Base-by-base conservation (phyloP, 139 green algal species). In the Axilococcus clingmanii region DNA sequence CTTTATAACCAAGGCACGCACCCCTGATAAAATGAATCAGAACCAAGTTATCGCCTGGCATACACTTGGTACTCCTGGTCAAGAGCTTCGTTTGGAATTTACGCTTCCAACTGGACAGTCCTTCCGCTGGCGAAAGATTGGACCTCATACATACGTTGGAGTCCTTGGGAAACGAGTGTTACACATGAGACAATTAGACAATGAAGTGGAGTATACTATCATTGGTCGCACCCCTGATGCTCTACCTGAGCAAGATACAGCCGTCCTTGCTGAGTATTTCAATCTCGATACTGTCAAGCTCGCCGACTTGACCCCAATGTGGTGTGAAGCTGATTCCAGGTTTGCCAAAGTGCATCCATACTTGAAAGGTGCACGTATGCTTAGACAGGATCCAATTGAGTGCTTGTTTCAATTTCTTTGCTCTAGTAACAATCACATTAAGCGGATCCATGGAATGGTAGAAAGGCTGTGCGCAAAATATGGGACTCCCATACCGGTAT, bases 391-490 rank as follows among this genome's bases (percentile, higher is more conserved):
- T 42, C 89, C 89, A 0, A 38, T 94, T 29, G 89, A 96, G 68
- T 96, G 87, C 53, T 69, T 95, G 5, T 94, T 96, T 59, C 59
- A 80, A 50, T 98, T 97, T 70, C 78, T 98, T 11, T 98, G 89
- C 78, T 81, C 56, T 45, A 80, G 63, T 48, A 98, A 98, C 79
- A 98, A 98, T 78, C 77, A 98, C 77, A 98, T 98, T 54, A 76
- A 59, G 4, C 72, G 90, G 29, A 96, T 80, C 20, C 40, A 73
- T 47, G 79, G 82, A 42, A 95, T 96, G 87, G 87, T 96, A 54
- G 75, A 95, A 55, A 69, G 68, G 2, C 72, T 95, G 25, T 90
- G 78, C 64, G 29, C 22, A 16, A 28, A 44, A 11, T 94, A 93
- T 51, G 87, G 87, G 57, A 81, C 76, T 0, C 65, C 66, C 3